Evolutionary conservation across 31 red algal genomes (phyloP).

Genomic region (Pterothamnion heteromorphum): DNA sequence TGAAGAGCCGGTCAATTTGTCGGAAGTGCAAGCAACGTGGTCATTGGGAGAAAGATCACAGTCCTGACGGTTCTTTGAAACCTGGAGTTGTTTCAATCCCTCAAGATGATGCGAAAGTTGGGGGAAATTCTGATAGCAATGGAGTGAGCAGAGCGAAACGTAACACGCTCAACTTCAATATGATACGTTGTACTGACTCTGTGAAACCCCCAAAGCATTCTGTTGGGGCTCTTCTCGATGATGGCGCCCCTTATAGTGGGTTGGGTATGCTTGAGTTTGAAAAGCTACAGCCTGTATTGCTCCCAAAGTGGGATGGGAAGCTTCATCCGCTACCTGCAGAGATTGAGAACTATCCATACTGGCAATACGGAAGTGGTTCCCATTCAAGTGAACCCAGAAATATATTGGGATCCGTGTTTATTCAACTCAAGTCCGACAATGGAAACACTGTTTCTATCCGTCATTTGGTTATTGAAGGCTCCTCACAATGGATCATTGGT

Average conservation of each 20-base stretch:
- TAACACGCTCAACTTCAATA: slow-evolving; percentile 38
- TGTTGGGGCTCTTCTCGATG: slow-evolving; percentile 27
- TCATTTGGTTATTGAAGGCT: no score
- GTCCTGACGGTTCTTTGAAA: slow-evolving; percentile 36
- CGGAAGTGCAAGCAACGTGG: slow-evolving; percentile 27
- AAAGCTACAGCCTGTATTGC: neutral
- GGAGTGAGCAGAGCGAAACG: neutral
- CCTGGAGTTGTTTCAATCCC: neutral
- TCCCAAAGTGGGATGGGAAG: slow-evolving; percentile 25
- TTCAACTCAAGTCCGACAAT: no score
- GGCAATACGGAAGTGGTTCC: slow-evolving; percentile 26
- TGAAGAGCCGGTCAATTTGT: neutral
- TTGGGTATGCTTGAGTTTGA: slow-evolving; percentile 37
- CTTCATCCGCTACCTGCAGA: neutral
- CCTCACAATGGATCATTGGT: no score
- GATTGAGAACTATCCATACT: neutral
- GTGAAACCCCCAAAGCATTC: neutral
- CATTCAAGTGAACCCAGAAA: slow-evolving; percentile 39
- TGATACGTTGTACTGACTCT: neutral
- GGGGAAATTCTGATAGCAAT: neutral
- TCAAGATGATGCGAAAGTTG: no score
- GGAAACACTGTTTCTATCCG: no score
- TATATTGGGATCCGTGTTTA: neutral
- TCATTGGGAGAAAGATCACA: slow-evolving; percentile 42
- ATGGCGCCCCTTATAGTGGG: slow-evolving; percentile 50